phyloP scores from a whole-genome alignment of 148 eudicot species.

The Vaccinium myrtillus region DNA sequence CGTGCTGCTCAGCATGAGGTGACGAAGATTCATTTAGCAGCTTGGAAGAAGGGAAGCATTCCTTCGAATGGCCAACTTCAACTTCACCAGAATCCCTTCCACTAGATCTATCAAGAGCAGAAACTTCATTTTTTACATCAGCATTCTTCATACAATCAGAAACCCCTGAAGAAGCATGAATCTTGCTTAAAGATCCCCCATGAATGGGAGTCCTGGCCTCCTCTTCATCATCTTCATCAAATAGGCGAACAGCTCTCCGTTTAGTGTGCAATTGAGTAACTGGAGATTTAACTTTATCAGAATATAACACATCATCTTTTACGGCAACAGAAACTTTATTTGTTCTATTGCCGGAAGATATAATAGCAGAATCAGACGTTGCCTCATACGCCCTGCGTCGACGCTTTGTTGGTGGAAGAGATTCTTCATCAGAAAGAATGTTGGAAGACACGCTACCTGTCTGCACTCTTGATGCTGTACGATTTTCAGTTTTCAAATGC shows the following conservation, averaged over 20 bases:
- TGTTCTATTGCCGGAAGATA: constrained; percentile 32
- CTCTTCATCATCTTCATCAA: constrained; percentile 66
- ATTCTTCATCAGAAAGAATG: constrained; percentile 45
- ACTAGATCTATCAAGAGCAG: constrained; percentile 25
- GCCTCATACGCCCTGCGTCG: constrained; percentile 42
- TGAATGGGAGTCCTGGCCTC: constrained; percentile 90
- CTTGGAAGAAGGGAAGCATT: constrained; percentile 27
- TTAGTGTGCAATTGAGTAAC: constrained; percentile 33
- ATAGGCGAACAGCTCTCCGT: constrained; percentile 78
- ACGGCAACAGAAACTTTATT: constrained; percentile 20
- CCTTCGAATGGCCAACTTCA: constrained; percentile 36
- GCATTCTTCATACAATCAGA: constrained; percentile 33
- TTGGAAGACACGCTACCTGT: constrained; percentile 21
- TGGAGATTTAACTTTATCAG: constrained; percentile 30
- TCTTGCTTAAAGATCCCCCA: constrained; percentile 46
- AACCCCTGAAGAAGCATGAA: constrained; percentile 28
- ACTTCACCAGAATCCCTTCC: constrained; percentile 30
- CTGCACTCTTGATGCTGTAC: constrained; percentile 21
- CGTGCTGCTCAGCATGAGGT: constrained; percentile 31
- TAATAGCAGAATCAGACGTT: constrained; percentile 27
- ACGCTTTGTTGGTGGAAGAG: constrained; percentile 48
- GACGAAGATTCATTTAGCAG: constrained; percentile 25
- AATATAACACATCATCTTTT: constrained; percentile 32
- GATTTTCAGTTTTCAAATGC: constrained; percentile 29
- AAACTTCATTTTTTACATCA: constrained; percentile 26